Base-by-base conservation (phyloP, 768 basidiomycete genomes). In the Coprinopsis sp. region DNA sequence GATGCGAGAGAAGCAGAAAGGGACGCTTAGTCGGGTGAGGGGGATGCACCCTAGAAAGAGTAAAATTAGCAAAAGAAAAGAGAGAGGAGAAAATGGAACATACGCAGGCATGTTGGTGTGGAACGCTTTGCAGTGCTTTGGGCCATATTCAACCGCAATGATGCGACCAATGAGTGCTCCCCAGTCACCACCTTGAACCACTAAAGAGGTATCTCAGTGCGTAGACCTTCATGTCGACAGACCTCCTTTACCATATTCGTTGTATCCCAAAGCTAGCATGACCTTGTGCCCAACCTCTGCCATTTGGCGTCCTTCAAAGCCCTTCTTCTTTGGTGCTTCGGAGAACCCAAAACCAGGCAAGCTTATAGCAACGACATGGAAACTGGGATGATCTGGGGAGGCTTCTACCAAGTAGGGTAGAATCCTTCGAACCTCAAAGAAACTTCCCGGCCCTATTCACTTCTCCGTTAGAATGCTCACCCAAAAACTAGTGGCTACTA, bases 271-370 rank as follows among this genome's bases (percentile, higher is more conserved):
- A 0, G 70, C 55, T 4, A 73, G 50, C 76, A 77, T 78, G 16
- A 79, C 44, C 47, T 76, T 77, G 41, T 77, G 66, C 6, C 63
- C 63, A 5, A 75, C 62, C 74, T 76, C 46, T 7, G 46, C 37
- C 23, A 37, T 28, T 46, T 82, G 77, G 1, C 56, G 28, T 1
- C 61, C 25, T 3, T 48, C 53, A 45, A 82, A 82, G 1, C 77
- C 79, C 51, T 66, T 67, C 53, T 74, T 78, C 30, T 54, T 68
- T 3, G 77, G 72, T 1, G 70, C 75, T 11, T 78, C 68, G 0
- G 81, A 82, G 58, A 83, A 84, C 0, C 79, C 83, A 61, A 60
- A 84, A 0, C 78, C 79, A 12, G 83, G 82, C 2, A 84, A 53
- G 51, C 79, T 76, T 7, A 74, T 52, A 0, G 75, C 78, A 1